Evolutionary conservation across 1,284 basidiomycete species (phyloP).

Genomic region (Moesziomyces parantarcticus): DNA sequence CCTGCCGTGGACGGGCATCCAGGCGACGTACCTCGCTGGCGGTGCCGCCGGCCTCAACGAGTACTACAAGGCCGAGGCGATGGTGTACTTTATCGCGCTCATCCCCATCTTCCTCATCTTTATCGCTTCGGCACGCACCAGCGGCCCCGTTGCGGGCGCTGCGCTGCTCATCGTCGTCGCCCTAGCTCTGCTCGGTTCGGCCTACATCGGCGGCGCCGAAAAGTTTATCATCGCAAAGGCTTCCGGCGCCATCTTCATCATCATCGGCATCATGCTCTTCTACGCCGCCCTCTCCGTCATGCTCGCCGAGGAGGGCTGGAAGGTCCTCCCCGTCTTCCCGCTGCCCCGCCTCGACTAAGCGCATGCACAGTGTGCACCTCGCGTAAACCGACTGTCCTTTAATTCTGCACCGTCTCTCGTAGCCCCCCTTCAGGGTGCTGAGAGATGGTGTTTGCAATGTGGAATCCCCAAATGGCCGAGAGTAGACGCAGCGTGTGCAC

Average conservation of each 20-base stretch:
- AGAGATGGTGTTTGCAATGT: too few species aligned
- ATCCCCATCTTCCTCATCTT: slow-evolving; percentile 56
- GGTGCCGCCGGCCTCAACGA: slow-evolving; percentile 14
- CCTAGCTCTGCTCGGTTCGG: slow-evolving; percentile 29
- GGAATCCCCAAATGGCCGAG: too few species aligned
- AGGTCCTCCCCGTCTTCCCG: slow-evolving; percentile 50
- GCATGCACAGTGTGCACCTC: too few species aligned
- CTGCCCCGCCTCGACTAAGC: slow-evolving; percentile 42
- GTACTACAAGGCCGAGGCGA: slow-evolving; percentile 33
- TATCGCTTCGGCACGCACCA: slow-evolving; percentile 42
- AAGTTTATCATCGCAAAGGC: slow-evolving; percentile 22
- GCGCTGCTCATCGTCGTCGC: slow-evolving; percentile 46
- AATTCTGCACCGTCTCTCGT: too few species aligned
- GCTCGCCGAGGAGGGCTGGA: slow-evolving; percentile 48
- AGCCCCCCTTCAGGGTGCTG: too few species aligned
- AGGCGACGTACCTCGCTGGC: slow-evolving; percentile 39
- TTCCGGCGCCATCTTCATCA: slow-evolving; percentile 47
- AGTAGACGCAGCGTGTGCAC: too few species aligned
- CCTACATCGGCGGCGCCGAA: slow-evolving; percentile 27
- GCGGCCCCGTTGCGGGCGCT: slow-evolving; percentile 23
- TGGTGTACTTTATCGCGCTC: slow-evolving; percentile 45
- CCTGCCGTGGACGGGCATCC: slow-evolving; percentile 56
- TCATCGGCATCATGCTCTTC: slow-evolving; percentile 35
- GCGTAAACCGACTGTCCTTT: not conserved
- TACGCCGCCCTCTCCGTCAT: slow-evolving; percentile 44